These are phyloP conservation scores for Thraustochytrium sp. DNA, from an alignment of 352 stramenopile species.

Conservation along the genomic window DNA sequence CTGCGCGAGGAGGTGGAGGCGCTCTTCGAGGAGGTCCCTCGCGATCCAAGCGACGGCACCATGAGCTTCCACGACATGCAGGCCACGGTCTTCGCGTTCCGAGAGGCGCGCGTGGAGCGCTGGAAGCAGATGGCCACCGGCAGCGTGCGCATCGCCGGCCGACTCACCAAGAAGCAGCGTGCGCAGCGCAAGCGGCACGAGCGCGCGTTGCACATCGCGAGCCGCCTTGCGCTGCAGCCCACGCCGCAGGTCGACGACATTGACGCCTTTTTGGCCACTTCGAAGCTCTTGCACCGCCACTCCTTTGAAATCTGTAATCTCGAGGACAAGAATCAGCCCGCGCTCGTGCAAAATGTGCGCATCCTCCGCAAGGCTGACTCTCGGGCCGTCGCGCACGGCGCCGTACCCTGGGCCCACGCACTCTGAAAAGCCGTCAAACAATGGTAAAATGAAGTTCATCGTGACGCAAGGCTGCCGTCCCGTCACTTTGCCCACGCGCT, in stretches of 20 bases:
- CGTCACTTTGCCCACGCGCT: no score
- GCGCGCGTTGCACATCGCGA: background rate
- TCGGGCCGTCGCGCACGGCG: background rate
- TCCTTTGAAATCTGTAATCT: conserved; percentile 74
- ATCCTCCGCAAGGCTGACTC: conserved; percentile 56
- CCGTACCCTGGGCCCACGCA: background rate
- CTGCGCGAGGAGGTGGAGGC: conserved; percentile 59
- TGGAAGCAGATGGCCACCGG: conserved; percentile 46
- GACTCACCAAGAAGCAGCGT: conserved; percentile 53
- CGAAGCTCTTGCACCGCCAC: conserved; percentile 64
- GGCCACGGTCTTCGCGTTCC: conserved; percentile 47
- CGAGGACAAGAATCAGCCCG: conserved; percentile 64
- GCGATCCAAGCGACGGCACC: conserved; percentile 50
- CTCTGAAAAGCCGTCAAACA: background rate
- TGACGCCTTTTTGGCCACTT: conserved; percentile 41
- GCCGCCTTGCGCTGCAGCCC: background rate
- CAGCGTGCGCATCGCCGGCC: background rate
- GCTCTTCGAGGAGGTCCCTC: conserved; percentile 58
- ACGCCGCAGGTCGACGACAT: conserved; percentile 4
- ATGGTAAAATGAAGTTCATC: no score
- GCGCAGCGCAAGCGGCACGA: conserved; percentile 12
- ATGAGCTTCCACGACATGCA: conserved; percentile 76
- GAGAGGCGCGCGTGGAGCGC: conserved; percentile 44
- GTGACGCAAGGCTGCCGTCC: no score
- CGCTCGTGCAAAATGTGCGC: conserved; percentile 72